These are phyloP conservation scores for Beauveria brongniartii DNA, from an alignment of 2,329 filamentous ascomycete genomes.

Conservation along the genomic window DNA sequence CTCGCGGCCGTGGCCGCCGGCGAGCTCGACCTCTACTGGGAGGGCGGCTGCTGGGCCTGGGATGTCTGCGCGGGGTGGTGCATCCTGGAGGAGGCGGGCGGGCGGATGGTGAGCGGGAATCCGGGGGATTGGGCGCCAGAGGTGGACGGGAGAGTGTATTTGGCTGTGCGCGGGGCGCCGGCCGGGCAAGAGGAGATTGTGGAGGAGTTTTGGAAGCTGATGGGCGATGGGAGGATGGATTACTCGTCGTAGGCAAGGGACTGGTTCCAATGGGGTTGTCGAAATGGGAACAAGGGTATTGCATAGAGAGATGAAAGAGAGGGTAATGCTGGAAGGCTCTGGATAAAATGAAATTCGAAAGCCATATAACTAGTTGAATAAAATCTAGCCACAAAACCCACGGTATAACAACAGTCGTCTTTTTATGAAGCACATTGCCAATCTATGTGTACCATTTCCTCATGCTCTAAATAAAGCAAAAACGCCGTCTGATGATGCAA, in stretches of 20 bases:
- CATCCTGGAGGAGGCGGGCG: slow-evolving; percentile 66
- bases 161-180: slow-evolving; percentile 54
- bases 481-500: not conserved
- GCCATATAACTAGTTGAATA: not conserved
- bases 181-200: slow-evolving; percentile 53
- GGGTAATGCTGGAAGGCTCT: not conserved
- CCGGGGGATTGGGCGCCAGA: slow-evolving; percentile 61
- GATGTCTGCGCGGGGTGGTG: slow-evolving; percentile 79
- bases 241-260: slow-evolving; percentile 25
- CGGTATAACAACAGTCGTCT: not conserved
- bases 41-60: slow-evolving; percentile 79
- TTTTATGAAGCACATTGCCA: not conserved
- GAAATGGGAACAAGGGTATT: slow-evolving; percentile 1
- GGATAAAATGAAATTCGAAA: not conserved
- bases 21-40: slow-evolving; percentile 69
- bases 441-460: not conserved
- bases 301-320: no score
- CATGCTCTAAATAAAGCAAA: not conserved
- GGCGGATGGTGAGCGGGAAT: slow-evolving; percentile 64
- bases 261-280: not conserved
- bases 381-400: not conserved
- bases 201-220: slow-evolving; percentile 55
- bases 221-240: slow-evolving; percentile 46
- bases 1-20: slow-evolving; percentile 65
- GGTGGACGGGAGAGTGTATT: slow-evolving; percentile 52